A percentile compares a stretch with the other conserved stretches of the same genome.
Conservation (phyloP, 345 rosid genomes). For the Kernera saxatilis region DNA sequence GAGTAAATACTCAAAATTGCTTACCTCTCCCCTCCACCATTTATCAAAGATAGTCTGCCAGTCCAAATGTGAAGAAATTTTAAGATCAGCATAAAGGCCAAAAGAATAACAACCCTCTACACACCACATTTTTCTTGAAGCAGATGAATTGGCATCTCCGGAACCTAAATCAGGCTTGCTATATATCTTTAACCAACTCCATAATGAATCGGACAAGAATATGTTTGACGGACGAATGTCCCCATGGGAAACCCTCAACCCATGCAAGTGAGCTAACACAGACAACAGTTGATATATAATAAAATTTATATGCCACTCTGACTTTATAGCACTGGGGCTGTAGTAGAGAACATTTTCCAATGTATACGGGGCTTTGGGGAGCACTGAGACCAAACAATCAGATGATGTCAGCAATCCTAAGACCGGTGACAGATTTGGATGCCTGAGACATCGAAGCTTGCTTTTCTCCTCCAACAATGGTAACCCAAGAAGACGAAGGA, state of each 20-base stretch:
- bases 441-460: conserved; percentile 60
- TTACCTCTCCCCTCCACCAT: conserved; percentile 90
- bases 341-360: conserved; percentile 73
- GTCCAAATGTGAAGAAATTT: conserved; percentile 47
- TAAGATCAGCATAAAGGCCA: conserved; percentile 59
- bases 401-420: conserved; percentile 56
- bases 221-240: conserved; percentile 64
- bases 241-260: conserved; percentile 60
- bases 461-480: conserved; percentile 46
- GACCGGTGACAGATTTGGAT: conserved; percentile 72
- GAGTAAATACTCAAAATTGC: conserved; percentile 86
- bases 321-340: conserved; percentile 58
- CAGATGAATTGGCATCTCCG: conserved; percentile 20
- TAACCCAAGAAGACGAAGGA: conserved; percentile 56
- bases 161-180: conserved; percentile 32
- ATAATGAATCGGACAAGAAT: conserved; percentile 58
- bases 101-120: conserved; percentile 47
- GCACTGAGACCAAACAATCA: conserved; percentile 44
- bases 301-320: conserved; percentile 73
- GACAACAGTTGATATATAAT: conserved; percentile 72
- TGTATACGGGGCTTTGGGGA: conserved; percentile 65
- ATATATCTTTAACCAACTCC: conserved; percentile 65
- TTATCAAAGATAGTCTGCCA: conserved; percentile 60
- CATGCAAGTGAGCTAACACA: conserved; percentile 64
- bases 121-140: conserved; percentile 37